Evolutionary conservation across 768 basidiomycete genomes (phyloP).

Genomic region (Coprinellus micaceus): DNA sequence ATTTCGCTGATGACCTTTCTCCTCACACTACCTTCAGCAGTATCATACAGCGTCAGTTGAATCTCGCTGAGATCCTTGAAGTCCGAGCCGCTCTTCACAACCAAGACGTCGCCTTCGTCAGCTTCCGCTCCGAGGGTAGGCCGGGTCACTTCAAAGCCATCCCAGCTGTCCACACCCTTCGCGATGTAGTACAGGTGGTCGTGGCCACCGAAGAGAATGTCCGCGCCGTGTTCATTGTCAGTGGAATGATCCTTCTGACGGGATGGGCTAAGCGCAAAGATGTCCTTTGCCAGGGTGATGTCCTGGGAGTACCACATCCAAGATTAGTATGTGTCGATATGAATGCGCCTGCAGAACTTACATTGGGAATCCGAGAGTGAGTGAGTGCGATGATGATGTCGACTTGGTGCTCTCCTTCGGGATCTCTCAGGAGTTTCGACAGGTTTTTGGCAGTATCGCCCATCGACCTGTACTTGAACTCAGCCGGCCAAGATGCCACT

Average conservation of each 20-base stretch:
- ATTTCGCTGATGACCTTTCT: conserved; percentile 59
- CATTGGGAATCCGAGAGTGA: conserved; percentile 68
- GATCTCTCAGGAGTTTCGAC: conserved; percentile 70
- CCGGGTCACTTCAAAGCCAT: conserved; percentile 51
- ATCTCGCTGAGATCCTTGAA: conserved; percentile 85
- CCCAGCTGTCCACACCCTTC: conserved; percentile 64
- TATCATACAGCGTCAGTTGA: conserved; percentile 54
- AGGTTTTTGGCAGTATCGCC: conserved; percentile 64
- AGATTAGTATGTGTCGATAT: not conserved
- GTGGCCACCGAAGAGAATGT: conserved; percentile 83
- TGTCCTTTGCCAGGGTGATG: conserved; percentile 62
- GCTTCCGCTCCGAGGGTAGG: conserved; percentile 62
- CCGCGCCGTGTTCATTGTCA: conserved; percentile 65
- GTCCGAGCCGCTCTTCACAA: conserved; percentile 86
- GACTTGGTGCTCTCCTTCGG: conserved; percentile 61
- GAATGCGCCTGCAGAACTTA: too few relatives aligned
- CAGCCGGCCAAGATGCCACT: conserved; percentile 79
- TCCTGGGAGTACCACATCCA: conserved; percentile 44
- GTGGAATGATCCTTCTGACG: conserved; percentile 43
- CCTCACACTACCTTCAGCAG: conserved; percentile 61
- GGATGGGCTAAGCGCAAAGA: conserved; percentile 56
- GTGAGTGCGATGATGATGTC: conserved; percentile 86
- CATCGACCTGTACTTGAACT: conserved; percentile 79
- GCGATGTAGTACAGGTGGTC: conserved; percentile 81
- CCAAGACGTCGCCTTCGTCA: conserved; percentile 67